A percentile compares a stretch with the other conserved stretches of the same genome.
Conservation (phyloP, 257 asterid species). For the Vinca minor region DNA sequence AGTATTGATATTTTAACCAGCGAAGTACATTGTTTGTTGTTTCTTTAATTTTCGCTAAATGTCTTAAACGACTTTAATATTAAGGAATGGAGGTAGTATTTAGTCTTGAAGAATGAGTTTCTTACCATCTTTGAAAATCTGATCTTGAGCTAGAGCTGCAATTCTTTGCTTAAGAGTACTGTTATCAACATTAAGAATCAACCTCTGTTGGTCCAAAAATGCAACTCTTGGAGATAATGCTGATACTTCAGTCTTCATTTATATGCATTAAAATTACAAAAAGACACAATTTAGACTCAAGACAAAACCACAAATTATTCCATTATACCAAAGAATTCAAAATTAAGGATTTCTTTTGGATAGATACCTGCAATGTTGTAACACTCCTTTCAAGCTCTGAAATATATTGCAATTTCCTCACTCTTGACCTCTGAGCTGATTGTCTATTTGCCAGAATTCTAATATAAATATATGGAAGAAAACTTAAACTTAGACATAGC, state of each 20-base stretch:
- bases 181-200: slow-evolving; percentile 74
- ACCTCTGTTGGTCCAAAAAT: slow-evolving; percentile 77
- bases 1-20: too few species aligned
- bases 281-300: background rate
- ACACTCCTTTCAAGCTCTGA: slow-evolving; percentile 95
- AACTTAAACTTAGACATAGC: background rate
- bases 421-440: slow-evolving; percentile 95
- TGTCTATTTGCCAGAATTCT: slow-evolving; percentile 90
- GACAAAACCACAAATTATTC: background rate
- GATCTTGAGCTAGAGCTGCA: slow-evolving; percentile 95
- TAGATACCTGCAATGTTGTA: slow-evolving; percentile 56
- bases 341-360: background rate
- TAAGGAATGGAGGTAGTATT: too few species aligned
- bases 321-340: background rate
- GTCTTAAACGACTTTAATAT: too few species aligned
- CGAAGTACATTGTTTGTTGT: too few species aligned
- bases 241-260: slow-evolving; percentile 70
- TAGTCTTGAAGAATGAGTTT: background rate
- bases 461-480: slow-evolving; percentile 8
- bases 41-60: too few species aligned
- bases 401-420: slow-evolving; percentile 79
- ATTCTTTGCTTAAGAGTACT: slow-evolving; percentile 83
- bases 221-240: slow-evolving; percentile 92
- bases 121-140: slow-evolving; percentile 85
- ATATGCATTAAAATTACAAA: background rate